Conservation (phyloP, 495 filamentous ascomycete genomes). For the Echria macrotheca region DNA sequence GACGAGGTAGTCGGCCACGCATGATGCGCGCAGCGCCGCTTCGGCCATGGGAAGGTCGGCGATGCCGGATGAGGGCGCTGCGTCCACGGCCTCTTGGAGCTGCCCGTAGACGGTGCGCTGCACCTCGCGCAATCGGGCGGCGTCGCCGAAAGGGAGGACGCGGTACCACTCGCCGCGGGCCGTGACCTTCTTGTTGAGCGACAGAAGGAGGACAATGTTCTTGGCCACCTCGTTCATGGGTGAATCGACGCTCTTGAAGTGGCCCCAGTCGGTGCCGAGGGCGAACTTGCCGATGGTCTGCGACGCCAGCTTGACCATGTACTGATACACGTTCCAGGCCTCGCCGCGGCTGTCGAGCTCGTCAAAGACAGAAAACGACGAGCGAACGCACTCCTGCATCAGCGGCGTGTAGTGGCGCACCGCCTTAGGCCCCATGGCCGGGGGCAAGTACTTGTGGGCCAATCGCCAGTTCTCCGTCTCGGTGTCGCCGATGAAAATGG, state of each 20-base stretch:
- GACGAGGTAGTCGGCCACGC: constrained; percentile 37
- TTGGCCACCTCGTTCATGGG: constrained; percentile 38
- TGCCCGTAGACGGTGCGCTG: constrained; percentile 27
- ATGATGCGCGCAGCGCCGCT: constrained; percentile 42
- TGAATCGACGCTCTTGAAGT: constrained; percentile 42
- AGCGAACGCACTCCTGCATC: constrained; percentile 45
- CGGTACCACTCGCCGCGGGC: constrained; percentile 46
- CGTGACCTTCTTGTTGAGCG: constrained; percentile 50
- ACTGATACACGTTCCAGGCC: constrained; percentile 55
- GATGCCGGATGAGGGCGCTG: constrained; percentile 26
- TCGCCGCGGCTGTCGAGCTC: constrained; percentile 42
- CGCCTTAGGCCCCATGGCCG: constrained; percentile 48
- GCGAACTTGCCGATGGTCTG: constrained; percentile 49
- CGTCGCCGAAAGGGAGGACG: constrained; percentile 47
- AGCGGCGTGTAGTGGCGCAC: constrained; percentile 51
- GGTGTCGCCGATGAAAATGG: constrained; percentile 50
- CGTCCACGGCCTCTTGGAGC: constrained; percentile 36
- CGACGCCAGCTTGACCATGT: constrained; percentile 54
- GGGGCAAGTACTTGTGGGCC: constrained; percentile 53
- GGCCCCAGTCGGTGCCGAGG: constrained; percentile 47
- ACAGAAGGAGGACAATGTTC: constrained; percentile 36
- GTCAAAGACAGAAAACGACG: constrained; percentile 48
- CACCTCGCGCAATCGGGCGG: constrained; percentile 30
- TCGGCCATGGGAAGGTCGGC: constrained; percentile 45
- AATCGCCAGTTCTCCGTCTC: constrained; percentile 42